Conservation (phyloP, 352 stramenopile species). For the Phytophthora cajani region DNA sequence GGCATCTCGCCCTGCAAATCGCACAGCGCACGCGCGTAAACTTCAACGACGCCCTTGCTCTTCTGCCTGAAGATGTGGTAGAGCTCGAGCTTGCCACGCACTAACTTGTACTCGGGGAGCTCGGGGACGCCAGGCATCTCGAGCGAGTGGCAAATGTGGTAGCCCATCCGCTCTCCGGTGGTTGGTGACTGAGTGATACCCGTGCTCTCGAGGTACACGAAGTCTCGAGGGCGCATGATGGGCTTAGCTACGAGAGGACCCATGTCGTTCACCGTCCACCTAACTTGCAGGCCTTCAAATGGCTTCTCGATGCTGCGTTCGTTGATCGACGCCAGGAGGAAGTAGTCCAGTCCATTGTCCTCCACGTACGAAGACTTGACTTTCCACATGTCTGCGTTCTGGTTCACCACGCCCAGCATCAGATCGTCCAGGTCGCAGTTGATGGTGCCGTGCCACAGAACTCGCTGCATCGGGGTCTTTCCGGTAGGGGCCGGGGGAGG, state of each 20-base stretch:
- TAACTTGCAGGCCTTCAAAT: conserved; percentile 45
- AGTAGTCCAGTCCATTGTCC: conserved; percentile 41
- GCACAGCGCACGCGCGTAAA: conserved; percentile 39
- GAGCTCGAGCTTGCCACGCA: conserved; percentile 46
- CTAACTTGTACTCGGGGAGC: conserved; percentile 41
- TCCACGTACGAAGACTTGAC: conserved; percentile 58
- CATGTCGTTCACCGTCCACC: conserved; percentile 47
- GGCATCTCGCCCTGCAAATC: conserved; percentile 44
- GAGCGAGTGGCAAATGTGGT: conserved; percentile 54
- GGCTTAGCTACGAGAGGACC: conserved; percentile 34
- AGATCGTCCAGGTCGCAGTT: conserved; percentile 55
- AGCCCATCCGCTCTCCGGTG: conserved; percentile 55
- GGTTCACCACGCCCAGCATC: conserved; percentile 44
- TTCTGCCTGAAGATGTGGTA: conserved; percentile 56
- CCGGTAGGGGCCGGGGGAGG: conserved; percentile 16
- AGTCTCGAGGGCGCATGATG: conserved; percentile 49
- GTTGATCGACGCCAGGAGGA: conserved; percentile 35
- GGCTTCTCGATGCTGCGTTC: conserved; percentile 29
- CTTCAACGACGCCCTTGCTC: conserved; percentile 49
- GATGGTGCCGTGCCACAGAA: conserved; percentile 49
- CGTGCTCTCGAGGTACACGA: conserved; percentile 53
- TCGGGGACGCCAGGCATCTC: conserved; percentile 39
- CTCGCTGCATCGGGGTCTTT: conserved; percentile 21
- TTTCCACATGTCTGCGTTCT: conserved; percentile 46
- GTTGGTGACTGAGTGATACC: conserved; percentile 40